phyloP scores from a whole-genome alignment of 805 yeast species.

The Wickerhamomyces ciferrii region DNA sequence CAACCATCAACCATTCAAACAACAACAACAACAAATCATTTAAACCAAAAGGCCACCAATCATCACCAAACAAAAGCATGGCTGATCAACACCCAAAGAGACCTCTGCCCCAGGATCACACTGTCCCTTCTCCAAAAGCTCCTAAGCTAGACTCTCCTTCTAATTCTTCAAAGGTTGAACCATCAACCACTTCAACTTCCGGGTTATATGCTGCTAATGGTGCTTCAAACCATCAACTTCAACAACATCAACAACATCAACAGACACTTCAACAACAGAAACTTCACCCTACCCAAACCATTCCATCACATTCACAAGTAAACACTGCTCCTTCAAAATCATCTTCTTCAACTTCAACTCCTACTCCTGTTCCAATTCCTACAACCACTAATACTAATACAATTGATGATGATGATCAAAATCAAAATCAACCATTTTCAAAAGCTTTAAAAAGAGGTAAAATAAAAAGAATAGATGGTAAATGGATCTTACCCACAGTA shows the following conservation, averaged over 20 bases:
- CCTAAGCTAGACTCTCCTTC: neutral
- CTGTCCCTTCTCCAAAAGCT: neutral
- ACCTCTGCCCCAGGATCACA: too few species aligned
- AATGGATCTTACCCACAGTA: conserved; percentile 29
- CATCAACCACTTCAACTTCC: neutral
- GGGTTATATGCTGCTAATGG: neutral
- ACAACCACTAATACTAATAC: too few species aligned
- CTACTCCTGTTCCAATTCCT: neutral
- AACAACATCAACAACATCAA: neutral
- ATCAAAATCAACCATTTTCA: neutral
- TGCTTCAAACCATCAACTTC: conserved; percentile 26
- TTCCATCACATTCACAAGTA: neutral
- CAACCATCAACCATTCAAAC: too few species aligned
- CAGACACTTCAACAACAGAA: neutral
- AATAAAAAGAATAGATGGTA: conserved; percentile 22
- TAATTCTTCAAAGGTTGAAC: neutral
- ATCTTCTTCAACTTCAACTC: neutral
- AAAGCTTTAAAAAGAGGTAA: neutral
- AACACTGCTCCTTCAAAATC: neutral
- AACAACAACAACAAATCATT: too few species aligned
- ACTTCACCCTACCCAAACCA: neutral
- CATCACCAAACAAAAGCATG: too few species aligned
- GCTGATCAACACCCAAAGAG: too few species aligned
- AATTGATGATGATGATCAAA: too few species aligned
- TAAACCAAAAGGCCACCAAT: too few species aligned